Percentiles rank a stretch among this genome's conserved stretches.
Evolutionary conservation across 2,329 filamentous ascomycete genomes (phyloP).

Genomic region (Fusarium pseudocircinatum): DNA sequence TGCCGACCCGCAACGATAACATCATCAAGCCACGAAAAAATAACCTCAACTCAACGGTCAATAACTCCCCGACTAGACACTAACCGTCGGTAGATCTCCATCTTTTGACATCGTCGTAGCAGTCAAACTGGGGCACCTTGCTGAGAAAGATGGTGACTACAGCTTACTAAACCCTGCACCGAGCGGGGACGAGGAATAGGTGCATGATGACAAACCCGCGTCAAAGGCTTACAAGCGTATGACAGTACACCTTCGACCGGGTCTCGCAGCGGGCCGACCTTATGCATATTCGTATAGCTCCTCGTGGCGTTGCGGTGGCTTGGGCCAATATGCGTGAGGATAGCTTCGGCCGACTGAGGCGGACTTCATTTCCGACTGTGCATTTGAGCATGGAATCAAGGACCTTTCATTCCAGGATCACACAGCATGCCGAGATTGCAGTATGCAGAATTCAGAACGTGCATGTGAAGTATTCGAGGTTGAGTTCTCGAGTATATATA

Average conservation of each 20-base stretch:
- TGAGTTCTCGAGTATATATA: conserved; percentile 14
- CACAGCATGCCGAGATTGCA: neutral
- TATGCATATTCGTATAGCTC: conserved; percentile 6
- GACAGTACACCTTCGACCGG: neutral
- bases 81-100: neutral
- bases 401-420: neutral
- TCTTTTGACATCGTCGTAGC: neutral
- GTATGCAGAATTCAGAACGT: neutral
- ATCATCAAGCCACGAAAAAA: neutral
- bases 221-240: conserved; percentile 17
- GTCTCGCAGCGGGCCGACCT: neutral
- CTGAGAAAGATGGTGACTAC: conserved; percentile 29
- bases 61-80: neutral
- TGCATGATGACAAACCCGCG: conserved; percentile 24
- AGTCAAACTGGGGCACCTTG: neutral
- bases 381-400: neutral
- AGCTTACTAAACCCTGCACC: conserved; percentile 18
- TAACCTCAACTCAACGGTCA: neutral
- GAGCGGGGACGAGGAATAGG: conserved; percentile 3
- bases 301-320: conserved; percentile 2
- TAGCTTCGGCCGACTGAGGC: conserved; percentile 6
- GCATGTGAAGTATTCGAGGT: neutral
- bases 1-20: neutral
- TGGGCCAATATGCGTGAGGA: neutral
- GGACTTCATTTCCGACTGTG: conserved; percentile 12